These are phyloP conservation scores for Leishmania tarentolae DNA, from an alignment of 208 protist species.

Conservation along the genomic window DNA sequence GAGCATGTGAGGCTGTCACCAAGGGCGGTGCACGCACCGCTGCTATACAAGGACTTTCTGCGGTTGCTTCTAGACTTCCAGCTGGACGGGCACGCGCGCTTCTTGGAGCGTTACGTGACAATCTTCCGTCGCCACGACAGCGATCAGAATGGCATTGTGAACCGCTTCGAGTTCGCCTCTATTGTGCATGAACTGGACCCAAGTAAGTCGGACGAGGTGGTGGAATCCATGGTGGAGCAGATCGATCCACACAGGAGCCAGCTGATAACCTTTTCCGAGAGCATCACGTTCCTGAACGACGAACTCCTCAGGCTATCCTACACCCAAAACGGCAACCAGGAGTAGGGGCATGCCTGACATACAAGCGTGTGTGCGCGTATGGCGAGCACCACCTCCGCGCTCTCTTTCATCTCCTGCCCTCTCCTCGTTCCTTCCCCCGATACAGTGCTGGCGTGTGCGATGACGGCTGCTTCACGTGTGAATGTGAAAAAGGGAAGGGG, in stretches of 20 bases:
- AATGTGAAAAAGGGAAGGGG: not conserved
- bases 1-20: conserved; percentile 16
- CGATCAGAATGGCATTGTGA: conserved; percentile 84
- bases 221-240: conserved; percentile 56
- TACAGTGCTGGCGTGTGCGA: not conserved
- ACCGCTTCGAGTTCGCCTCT: conserved; percentile 58
- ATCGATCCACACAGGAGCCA: conserved; percentile 75
- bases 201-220: conserved; percentile 54
- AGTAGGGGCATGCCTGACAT: not conserved
- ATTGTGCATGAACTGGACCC: conserved; percentile 62
- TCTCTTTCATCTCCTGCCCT: not conserved
- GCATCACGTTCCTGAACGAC: conserved; percentile 67
- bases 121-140: conserved; percentile 76
- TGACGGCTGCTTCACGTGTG: not conserved
- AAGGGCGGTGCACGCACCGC: conserved; percentile 27
- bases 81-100: conserved; percentile 87
- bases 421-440: not conserved
- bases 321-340: conserved; percentile 6
- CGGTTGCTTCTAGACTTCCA: conserved; percentile 89
- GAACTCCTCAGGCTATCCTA: conserved; percentile 54
- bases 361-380: not conserved
- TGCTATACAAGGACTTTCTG: conserved; percentile 75
- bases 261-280: conserved; percentile 86
- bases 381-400: not conserved
- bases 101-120: conserved; percentile 71